These are phyloP conservation scores for Aspergillus quadrilineatus DNA, from an alignment of 2,329 filamentous ascomycete species.

Conservation along the genomic window DNA sequence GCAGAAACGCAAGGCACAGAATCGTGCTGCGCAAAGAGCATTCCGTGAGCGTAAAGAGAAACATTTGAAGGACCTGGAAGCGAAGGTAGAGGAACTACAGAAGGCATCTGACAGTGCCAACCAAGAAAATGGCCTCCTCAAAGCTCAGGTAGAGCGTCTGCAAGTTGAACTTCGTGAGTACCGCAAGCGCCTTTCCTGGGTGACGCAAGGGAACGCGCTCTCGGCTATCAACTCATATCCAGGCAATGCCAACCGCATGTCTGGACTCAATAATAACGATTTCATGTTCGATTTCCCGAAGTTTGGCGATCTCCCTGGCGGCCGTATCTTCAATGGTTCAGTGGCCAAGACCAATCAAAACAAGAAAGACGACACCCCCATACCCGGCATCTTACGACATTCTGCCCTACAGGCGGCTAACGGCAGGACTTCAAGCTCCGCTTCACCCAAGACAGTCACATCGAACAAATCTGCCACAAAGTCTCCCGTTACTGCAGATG, in stretches of 20 bases:
- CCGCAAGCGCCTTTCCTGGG: conserved; percentile 75
- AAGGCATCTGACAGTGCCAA: conserved; percentile 80
- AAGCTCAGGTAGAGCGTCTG: conserved; percentile 84
- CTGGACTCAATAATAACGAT: conserved; percentile 68
- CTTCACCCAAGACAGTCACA: conserved; percentile 15
- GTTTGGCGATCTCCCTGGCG: conserved; percentile 71
- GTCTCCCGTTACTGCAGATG: conserved; percentile 14
- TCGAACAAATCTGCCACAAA: not conserved
- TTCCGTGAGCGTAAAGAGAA: conserved; percentile 95
- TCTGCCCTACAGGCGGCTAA: conserved; percentile 12
- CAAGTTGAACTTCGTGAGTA: conserved; percentile 85
- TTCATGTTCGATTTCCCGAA: conserved; percentile 97
- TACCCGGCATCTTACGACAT: conserved; percentile 34
- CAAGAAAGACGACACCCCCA: conserved; percentile 31
- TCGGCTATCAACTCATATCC: conserved; percentile 52
- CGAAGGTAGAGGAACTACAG: conserved; percentile 64
- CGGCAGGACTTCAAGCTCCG: not conserved
- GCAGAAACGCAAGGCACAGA: conserved; percentile 76
- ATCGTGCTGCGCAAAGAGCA: conserved; percentile 85
- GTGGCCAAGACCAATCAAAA: conserved; percentile 31
- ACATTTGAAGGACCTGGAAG: conserved; percentile 55
- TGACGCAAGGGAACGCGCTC: conserved; percentile 47
- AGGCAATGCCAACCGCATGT: conserved; percentile 48
- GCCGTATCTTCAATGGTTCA: conserved; percentile 53
- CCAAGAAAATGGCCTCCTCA: conserved; percentile 79